A percentile compares a stretch with the other conserved stretches of the same genome.
Conservation (phyloP, 495 filamentous ascomycete genomes). For the Rusavskia elegans region DNA sequence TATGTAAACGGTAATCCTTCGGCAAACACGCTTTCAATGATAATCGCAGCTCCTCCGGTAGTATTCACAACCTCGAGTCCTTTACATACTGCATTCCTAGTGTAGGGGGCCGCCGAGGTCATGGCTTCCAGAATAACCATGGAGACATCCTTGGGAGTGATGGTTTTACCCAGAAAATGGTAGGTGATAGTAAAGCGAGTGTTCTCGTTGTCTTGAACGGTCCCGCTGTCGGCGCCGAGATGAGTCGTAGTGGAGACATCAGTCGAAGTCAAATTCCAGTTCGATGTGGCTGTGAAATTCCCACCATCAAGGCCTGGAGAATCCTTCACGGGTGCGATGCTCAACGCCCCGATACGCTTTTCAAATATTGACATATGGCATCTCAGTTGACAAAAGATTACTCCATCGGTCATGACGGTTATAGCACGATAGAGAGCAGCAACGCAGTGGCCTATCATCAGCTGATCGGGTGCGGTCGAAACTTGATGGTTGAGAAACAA, state of each 20-base stretch:
- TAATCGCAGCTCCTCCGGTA: background rate
- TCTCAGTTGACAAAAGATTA: background rate
- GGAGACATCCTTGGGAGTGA: background rate
- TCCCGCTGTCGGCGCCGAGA: background rate
- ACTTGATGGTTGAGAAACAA: background rate
- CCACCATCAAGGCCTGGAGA: background rate
- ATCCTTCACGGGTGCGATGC: background rate
- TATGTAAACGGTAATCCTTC: background rate
- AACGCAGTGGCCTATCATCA: background rate
- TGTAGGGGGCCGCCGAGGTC: background rate
- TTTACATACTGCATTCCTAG: background rate
- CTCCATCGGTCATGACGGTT: background rate
- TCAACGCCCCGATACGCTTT: background rate
- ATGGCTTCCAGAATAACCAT: background rate
- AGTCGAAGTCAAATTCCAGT: background rate
- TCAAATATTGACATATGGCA: background rate
- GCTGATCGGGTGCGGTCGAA: background rate
- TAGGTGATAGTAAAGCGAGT: background rate
- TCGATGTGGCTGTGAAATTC: background rate
- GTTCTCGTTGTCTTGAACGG: background rate
- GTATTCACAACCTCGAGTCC: background rate
- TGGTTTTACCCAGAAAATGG: background rate
- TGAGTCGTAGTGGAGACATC: background rate
- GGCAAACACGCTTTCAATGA: background rate
- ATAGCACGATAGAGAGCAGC: background rate